Percentiles rank a stretch among this genome's conserved stretches.
Evolutionary conservation across 768 basidiomycete genomes (phyloP).

Genomic region (Boletus subparvulus): DNA sequence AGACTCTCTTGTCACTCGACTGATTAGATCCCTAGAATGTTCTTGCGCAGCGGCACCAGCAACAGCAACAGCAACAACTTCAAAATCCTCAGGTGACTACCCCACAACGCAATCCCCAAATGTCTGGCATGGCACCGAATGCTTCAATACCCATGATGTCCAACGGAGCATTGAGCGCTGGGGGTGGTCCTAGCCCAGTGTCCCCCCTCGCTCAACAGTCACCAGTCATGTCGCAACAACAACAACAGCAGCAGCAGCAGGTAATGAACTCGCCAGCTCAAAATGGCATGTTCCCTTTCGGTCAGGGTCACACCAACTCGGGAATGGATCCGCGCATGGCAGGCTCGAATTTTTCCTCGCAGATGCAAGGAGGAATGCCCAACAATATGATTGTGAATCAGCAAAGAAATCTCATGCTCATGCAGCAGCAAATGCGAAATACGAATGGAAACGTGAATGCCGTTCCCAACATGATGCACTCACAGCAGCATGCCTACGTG

Average conservation of each 20-base stretch:
- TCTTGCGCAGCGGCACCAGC: slow-evolving; percentile 30
- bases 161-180: slow-evolving; percentile 24
- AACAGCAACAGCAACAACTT: slow-evolving; percentile 36
- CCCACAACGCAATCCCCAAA: slow-evolving; percentile 29
- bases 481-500: slow-evolving; percentile 35
- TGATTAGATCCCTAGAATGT: slow-evolving; percentile 13
- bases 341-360: slow-evolving; percentile 27
- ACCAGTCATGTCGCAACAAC: slow-evolving; percentile 30
- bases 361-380: slow-evolving; percentile 31
- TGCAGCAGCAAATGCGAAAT: slow-evolving; percentile 37
- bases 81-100: slow-evolving; percentile 24
- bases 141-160: slow-evolving; percentile 25
- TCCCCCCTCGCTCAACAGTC: slow-evolving; percentile 32
- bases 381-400: slow-evolving; percentile 34
- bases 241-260: slow-evolving; percentile 15
- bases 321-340: slow-evolving; percentile 35
- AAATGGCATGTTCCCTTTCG: slow-evolving; percentile 33
- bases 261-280: slow-evolving; percentile 29
- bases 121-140: slow-evolving; percentile 32
- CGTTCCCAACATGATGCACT: slow-evolving; percentile 32
- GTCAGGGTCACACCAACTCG: slow-evolving; percentile 22
- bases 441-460: slow-evolving; percentile 26
- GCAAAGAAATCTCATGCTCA: slow-evolving; percentile 47
- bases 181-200: slow-evolving; percentile 29
- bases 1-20: neutral